Evolutionary conservation across 768 basidiomycete genomes (phyloP).

Genomic region (Lactarius sp.): DNA sequence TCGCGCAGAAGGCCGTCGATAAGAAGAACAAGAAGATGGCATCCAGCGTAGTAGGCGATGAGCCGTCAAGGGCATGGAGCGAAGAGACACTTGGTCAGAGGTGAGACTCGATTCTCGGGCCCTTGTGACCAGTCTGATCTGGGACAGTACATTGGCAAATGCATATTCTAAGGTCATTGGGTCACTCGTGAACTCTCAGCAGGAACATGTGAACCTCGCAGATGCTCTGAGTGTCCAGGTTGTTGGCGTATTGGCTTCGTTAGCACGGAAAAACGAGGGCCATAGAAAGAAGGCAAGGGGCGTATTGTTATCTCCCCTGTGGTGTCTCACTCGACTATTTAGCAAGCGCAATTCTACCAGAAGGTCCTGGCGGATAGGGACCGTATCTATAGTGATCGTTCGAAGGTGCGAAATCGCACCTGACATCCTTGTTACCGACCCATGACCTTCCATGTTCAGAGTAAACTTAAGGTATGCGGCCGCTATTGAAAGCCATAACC

Average conservation of each 20-base stretch:
- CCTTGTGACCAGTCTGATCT: background rate
- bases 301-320: conserved; percentile 1
- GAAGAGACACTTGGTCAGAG: conserved; percentile 50
- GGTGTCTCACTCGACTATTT: conserved; percentile 7
- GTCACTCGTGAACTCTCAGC: conserved; percentile 54
- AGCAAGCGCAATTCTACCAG: conserved; percentile 70
- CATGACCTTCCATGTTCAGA: conserved; percentile 35
- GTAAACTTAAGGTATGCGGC: conserved; percentile 54
- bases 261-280: conserved; percentile 62
- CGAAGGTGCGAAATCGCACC: conserved; percentile 50
- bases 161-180: conserved; percentile 65
- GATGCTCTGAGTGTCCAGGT: conserved; percentile 57
- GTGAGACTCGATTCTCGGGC: conserved; percentile 32
- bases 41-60: conserved; percentile 56
- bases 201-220: conserved; percentile 65
- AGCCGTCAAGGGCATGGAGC: conserved; percentile 59
- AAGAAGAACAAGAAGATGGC: conserved; percentile 59
- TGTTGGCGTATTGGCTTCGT: conserved; percentile 52
- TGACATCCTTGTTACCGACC: background rate
- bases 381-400: conserved; percentile 56
- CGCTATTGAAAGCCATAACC: background rate
- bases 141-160: conserved; percentile 61
- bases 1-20: conserved; percentile 64
- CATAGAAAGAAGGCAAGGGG: conserved; percentile 58
- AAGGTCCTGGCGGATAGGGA: conserved; percentile 69